Percentiles rank a stretch among this genome's conserved stretches.
Evolutionary conservation across 2,329 filamentous ascomycete genomes (phyloP).

Genomic region (Pseudogymnoascus verrucosus): DNA sequence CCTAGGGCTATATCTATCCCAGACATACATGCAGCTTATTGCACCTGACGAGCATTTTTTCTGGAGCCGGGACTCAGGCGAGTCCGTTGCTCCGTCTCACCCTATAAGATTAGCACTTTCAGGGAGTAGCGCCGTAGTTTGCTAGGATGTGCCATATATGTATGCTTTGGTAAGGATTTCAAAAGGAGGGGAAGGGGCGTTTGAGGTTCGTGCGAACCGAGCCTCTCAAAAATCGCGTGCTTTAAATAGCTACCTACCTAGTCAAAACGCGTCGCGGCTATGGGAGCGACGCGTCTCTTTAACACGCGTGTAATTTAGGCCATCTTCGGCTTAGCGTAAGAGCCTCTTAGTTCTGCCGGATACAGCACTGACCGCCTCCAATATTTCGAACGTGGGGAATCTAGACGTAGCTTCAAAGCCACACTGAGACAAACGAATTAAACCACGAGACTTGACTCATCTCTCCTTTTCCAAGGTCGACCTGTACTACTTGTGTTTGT

Average conservation of each 20-base stretch:
- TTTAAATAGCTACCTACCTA: constrained; percentile 1
- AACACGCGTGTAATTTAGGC: constrained; percentile 1
- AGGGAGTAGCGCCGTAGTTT: neutral
- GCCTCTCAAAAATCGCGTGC: constrained; percentile 4
- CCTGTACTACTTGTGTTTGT: neutral
- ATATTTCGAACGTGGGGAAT: constrained; percentile 9
- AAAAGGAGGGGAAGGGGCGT: neutral
- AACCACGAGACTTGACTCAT: constrained; percentile 3
- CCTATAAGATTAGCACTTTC: neutral
- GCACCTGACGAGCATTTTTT: constrained; percentile 8
- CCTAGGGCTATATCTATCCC: constrained; percentile 1
- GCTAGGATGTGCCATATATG: neutral
- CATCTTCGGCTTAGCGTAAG: neutral
- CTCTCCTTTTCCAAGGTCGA: constrained; percentile 2
- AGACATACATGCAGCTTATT: constrained; percentile 7
- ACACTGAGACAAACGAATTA: constrained; percentile 1
- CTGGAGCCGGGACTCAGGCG: neutral
- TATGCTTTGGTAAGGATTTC: neutral
- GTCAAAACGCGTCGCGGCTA: constrained; percentile 6
- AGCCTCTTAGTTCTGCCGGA: constrained; percentile 8
- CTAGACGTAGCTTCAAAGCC: constrained; percentile 2
- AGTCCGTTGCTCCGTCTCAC: constrained; percentile 1
- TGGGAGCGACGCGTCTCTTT: neutral
- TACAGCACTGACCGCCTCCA: constrained; percentile 9
- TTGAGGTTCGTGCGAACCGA: constrained; percentile 8